phyloP scores from a whole-genome alignment of 164 flowering plant genomes.

The Aristolochia contorta region DNA sequence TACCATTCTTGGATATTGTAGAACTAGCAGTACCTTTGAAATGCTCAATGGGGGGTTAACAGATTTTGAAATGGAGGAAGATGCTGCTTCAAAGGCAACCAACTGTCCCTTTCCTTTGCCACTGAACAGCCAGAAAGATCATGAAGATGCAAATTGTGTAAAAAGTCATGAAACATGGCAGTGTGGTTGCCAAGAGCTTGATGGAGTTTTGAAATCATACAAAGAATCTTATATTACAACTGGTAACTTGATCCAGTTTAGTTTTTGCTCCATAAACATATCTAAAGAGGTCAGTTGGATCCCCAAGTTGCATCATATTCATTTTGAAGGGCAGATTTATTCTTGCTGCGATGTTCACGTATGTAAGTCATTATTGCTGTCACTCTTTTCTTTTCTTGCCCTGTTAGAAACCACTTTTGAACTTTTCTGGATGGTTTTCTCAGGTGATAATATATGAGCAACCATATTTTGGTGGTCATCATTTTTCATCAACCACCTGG shows the following conservation, averaged over 20 bases:
- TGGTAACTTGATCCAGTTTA: slow-evolving; percentile 44
- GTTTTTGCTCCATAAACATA: slow-evolving; percentile 14
- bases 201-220: slow-evolving; percentile 19
- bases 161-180: slow-evolving; percentile 9
- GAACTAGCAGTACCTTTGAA: slow-evolving; percentile 10
- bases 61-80: slow-evolving; percentile 14
- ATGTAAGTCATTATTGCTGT: slow-evolving; percentile 45
- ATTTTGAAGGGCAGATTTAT: slow-evolving; percentile 35
- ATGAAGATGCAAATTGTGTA: slow-evolving; percentile 1
- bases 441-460: slow-evolving; percentile 79
- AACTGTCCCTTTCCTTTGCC: slow-evolving; percentile 1
- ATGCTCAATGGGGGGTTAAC: slow-evolving; percentile 10
- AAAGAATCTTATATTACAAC: slow-evolving; percentile 19
- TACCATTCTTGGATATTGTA: slow-evolving; percentile 43
- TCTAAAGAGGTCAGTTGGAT: slow-evolving; percentile 24
- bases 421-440: slow-evolving; percentile 7
- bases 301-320: slow-evolving; percentile 69
- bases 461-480: slow-evolving; percentile 64
- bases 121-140: slow-evolving; percentile 6
- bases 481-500: slow-evolving; percentile 41
- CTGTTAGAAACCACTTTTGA: slow-evolving; percentile 2
- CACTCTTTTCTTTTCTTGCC: background rate
- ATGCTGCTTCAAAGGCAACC: slow-evolving; percentile 5
- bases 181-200: slow-evolving; percentile 32
- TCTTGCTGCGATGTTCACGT: slow-evolving; percentile 66